Conservation (phyloP, 2,329 filamentous ascomycete genomes). For the Tolypocladium tropicale region DNA sequence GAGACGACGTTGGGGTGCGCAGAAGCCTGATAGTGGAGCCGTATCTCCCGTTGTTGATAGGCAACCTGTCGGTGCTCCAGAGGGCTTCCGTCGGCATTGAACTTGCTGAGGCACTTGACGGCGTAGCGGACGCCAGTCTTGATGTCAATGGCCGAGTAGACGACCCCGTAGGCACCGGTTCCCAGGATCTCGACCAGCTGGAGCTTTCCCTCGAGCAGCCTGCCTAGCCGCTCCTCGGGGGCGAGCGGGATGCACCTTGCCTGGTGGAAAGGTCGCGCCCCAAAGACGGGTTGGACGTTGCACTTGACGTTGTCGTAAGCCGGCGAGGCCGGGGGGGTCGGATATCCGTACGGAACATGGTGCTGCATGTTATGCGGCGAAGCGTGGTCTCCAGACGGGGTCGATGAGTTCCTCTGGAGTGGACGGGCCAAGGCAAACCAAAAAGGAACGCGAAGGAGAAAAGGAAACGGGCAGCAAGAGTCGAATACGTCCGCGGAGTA, state of each 20-base stretch:
- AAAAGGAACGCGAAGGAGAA: not conserved
- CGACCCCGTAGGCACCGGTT: conserved; percentile 91
- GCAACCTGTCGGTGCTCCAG: conserved; percentile 77
- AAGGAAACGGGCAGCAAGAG: conserved; percentile 6
- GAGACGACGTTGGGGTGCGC: conserved; percentile 89
- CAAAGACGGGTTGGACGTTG: conserved; percentile 24
- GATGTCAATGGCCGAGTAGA: conserved; percentile 82
- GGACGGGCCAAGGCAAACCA: conserved; percentile 3
- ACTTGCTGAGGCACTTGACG: conserved; percentile 93
- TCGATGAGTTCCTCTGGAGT: conserved; percentile 12
- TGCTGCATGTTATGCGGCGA: conserved; percentile 44
- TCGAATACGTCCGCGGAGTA: not conserved
- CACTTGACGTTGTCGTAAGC: conserved; percentile 40
- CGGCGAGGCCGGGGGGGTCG: conserved; percentile 48
- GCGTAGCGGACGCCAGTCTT: conserved; percentile 76
- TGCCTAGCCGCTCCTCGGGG: conserved; percentile 80
- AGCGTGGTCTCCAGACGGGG: conserved; percentile 11
- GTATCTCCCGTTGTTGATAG: conserved; percentile 90
- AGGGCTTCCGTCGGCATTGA: conserved; percentile 57
- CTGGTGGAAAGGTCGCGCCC: conserved; percentile 26
- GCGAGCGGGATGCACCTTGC: conserved; percentile 44
- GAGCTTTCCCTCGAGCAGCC: conserved; percentile 70
- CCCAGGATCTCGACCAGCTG: conserved; percentile 80
- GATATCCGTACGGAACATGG: conserved; percentile 46
- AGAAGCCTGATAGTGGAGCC: conserved; percentile 80